Evolutionary conservation across 2,329 filamentous ascomycete genomes (phyloP), one percentile per base, ranked within the genome.

Genomic region (Leptodontidium sp.): DNA sequence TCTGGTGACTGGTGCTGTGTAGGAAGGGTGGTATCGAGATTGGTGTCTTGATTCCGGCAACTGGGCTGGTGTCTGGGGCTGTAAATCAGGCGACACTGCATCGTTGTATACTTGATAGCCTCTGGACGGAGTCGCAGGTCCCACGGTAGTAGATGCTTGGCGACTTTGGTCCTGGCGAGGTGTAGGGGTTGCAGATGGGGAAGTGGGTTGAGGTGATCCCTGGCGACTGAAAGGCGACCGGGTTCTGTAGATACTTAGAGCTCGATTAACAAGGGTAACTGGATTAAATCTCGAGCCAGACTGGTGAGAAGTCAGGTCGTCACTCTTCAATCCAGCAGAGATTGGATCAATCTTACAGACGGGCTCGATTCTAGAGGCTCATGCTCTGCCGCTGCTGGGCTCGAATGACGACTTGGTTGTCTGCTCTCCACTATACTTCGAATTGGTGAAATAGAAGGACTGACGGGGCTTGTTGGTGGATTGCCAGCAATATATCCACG

Each of bases 51-150:
- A 79, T 74, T 85, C 84, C 0, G 84, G 83, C n/a, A 86, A 73
- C 65, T 85, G 81, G 55, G 79, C 78, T 26, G 85, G 84, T 12
- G 85, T 86, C 72, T 84, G 84, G n/a, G 84, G 84, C 70, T 86
- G 85, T 11, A 75, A 77, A 5, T 78, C 77, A 26, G 82, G 78
- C 8, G 84, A 80, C 57, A 83, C 66, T 29, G 76, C 76, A 70
- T 87, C 85, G 68, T 85, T 80, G 70, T 87, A 86, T 32, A 87
- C 77, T 26, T 75, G 76, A 59, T 85, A 73, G 17, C 35, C 63
- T 40, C 72, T 69, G 55, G 75, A 75, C 26, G 75, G 76, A 4
- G 72, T 76, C 71, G 62, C 73, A 69, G 45, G 67, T 67, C 57
- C 71, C 47, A 24, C 49, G 17, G 55, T 67, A 43, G 63, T 53